Conservation (phyloP, 2,329 filamentous ascomycete genomes). For the Talaromyces albobiverticillius region DNA sequence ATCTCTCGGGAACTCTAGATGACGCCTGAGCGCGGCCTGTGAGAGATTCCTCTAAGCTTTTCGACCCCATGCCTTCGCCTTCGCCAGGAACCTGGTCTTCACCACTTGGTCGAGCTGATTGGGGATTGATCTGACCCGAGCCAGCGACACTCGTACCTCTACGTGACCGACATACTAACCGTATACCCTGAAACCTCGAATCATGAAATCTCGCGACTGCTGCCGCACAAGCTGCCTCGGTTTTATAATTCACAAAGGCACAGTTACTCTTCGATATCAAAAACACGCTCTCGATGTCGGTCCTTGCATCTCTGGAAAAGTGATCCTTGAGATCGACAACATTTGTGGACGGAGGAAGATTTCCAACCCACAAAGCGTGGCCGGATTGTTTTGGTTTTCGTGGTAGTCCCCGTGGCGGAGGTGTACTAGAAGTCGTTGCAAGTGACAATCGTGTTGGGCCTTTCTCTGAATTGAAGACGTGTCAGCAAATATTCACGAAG, state of each 20-base stretch:
- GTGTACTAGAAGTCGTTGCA: constrained; percentile 32
- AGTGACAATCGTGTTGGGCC: constrained; percentile 1
- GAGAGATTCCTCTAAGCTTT: background rate
- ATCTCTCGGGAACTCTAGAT: constrained; percentile 63
- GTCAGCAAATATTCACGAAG: background rate
- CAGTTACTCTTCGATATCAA: constrained; percentile 97
- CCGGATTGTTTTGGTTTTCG: constrained; percentile 69
- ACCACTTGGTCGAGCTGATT: constrained; percentile 28
- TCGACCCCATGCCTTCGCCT: constrained; percentile 17
- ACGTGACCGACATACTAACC: constrained; percentile 79
- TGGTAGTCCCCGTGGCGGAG: constrained; percentile 62
- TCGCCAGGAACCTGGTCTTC: constrained; percentile 15
- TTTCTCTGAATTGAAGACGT: background rate
- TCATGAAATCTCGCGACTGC: constrained; percentile 87
- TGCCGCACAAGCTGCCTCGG: constrained; percentile 68
- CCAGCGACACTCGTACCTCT: constrained; percentile 48
- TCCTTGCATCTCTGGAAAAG: constrained; percentile 73
- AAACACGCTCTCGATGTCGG: constrained; percentile 81
- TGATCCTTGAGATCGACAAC: constrained; percentile 85
- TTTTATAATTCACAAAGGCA: constrained; percentile 92
- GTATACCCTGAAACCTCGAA: constrained; percentile 80
- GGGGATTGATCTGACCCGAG: constrained; percentile 32
- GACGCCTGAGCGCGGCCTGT: constrained; percentile 1
- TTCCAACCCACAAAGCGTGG: constrained; percentile 94
- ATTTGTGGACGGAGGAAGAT: constrained; percentile 78